Conservation (phyloP, 345 rosid genomes). For the Brassica rapa region DNA sequence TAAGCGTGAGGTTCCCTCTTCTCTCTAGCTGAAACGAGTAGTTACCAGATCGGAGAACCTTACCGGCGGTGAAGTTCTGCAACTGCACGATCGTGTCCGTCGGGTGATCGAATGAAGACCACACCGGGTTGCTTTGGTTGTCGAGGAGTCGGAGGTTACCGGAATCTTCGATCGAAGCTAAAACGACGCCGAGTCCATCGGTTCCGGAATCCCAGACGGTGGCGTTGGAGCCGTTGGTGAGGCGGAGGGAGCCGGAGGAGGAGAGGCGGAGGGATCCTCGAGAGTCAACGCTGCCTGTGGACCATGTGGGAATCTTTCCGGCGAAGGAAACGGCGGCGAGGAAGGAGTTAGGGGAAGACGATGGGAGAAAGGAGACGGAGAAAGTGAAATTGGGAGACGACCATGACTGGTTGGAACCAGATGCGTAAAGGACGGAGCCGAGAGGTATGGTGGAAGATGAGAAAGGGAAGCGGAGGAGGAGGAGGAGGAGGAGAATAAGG, state of each 20-base stretch:
- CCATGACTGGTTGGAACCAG: constrained; percentile 47
- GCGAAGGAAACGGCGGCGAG: constrained; percentile 47
- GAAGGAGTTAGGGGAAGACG: constrained; percentile 42
- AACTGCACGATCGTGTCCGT: constrained; percentile 56
- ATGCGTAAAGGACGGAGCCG: constrained; percentile 51
- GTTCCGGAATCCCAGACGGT: constrained; percentile 65
- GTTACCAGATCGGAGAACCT: constrained; percentile 47
- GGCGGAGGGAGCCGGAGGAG: constrained; percentile 55
- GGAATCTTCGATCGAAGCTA: constrained; percentile 55
- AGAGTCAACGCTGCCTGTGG: constrained; percentile 61
- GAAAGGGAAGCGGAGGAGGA: constrained; percentile 13
- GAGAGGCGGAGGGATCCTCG: constrained; percentile 51
- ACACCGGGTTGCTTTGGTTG: constrained; percentile 37
- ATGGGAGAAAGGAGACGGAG: constrained; percentile 47
- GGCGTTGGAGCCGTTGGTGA: constrained; percentile 57
- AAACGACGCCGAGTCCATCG: constrained; percentile 47
- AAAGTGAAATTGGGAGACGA: constrained; percentile 47
- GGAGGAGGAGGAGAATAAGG: background rate
- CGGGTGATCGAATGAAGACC: constrained; percentile 70
- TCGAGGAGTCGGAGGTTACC: constrained; percentile 54
- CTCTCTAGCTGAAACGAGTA: constrained; percentile 54
- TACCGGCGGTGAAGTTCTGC: constrained; percentile 53
- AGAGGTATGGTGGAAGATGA: constrained; percentile 40
- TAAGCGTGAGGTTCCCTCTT: constrained; percentile 55
- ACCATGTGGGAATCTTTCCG: constrained; percentile 54